phyloP scores from a whole-genome alignment of 2,329 filamentous ascomycete genomes.

The Metarhizium rileyi region DNA sequence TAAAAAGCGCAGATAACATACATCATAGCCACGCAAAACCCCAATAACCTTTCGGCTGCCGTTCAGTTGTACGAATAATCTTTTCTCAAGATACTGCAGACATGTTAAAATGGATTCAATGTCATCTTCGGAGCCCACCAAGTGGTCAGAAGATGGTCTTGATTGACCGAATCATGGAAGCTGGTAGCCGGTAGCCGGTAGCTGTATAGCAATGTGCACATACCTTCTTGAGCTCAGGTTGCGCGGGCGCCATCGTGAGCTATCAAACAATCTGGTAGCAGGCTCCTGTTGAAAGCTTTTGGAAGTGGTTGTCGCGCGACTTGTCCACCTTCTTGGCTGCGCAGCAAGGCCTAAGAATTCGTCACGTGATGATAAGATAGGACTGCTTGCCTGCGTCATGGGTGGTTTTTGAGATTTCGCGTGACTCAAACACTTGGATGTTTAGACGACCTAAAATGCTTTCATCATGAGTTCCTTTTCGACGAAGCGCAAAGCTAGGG shows the following conservation, averaged over 20 bases:
- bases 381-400: slow-evolving; percentile 1
- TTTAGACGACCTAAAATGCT: slow-evolving; percentile 2
- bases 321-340: slow-evolving; percentile 16
- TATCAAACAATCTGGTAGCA: slow-evolving; percentile 8
- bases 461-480: slow-evolving; percentile 44
- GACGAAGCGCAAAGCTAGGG: slow-evolving; percentile 60
- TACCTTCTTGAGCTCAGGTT: slow-evolving; percentile 98
- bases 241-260: slow-evolving; percentile 87
- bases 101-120: slow-evolving; percentile 15
- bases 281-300: slow-evolving; percentile 12
- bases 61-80: slow-evolving; percentile 94
- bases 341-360: slow-evolving; percentile 14
- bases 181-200: neutral
- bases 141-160: neutral
- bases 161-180: neutral
- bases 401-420: neutral
- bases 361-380: slow-evolving; percentile 44
- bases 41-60: slow-evolving; percentile 96
- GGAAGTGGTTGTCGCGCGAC: slow-evolving; percentile 18
- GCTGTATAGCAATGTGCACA: neutral
- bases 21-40: slow-evolving; percentile 90
- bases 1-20: slow-evolving; percentile 46
- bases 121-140: neutral
- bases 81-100: slow-evolving; percentile 92
- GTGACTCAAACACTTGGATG: neutral